phyloP scores from a whole-genome alignment of 1,284 basidiomycete genomes.

The Cutaneotrichosporon cyanovorans region DNA sequence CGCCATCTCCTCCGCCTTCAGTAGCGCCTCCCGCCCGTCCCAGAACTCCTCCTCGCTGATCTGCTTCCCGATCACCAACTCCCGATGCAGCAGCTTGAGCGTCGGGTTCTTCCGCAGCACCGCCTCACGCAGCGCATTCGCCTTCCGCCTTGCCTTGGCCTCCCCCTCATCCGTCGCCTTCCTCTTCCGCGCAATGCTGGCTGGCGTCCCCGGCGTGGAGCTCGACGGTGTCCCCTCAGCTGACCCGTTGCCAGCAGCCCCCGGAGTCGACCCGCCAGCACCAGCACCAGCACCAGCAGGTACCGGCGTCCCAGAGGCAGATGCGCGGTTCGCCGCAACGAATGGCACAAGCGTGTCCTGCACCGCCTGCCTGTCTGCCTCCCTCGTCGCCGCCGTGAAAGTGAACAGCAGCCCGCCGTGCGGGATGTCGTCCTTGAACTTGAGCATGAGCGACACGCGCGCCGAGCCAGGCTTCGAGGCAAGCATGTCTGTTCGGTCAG shows the following conservation, averaged over 20 bases:
- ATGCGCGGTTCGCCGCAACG: slow-evolving; percentile 35
- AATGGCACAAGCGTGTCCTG: slow-evolving; percentile 42
- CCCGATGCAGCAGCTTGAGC: slow-evolving; percentile 68
- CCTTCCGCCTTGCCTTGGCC: slow-evolving; percentile 14
- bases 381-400: slow-evolving; percentile 30
- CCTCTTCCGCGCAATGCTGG: slow-evolving; percentile 8
- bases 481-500: slow-evolving; percentile 25
- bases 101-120: slow-evolving; percentile 70
- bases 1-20: slow-evolving; percentile 58
- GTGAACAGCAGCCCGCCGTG: slow-evolving; percentile 39
- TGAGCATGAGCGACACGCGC: slow-evolving; percentile 36
- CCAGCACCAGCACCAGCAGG: slow-evolving; percentile 11
- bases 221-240: background rate
- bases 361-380: slow-evolving; percentile 33
- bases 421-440: slow-evolving; percentile 42
- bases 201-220: slow-evolving; percentile 14
- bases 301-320: slow-evolving; percentile 8
- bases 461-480: slow-evolving; percentile 38
- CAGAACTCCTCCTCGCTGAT: slow-evolving; percentile 90
- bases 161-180: slow-evolving; percentile 14
- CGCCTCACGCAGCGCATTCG: slow-evolving; percentile 56
- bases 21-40: slow-evolving; percentile 80
- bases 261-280: slow-evolving; percentile 1
- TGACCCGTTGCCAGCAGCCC: slow-evolving; percentile 1
- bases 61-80: slow-evolving; percentile 73